These are phyloP conservation scores for Wickerhamiella alocasiicola DNA, from an alignment of 805 yeast genomes.

Conservation along the genomic window DNA sequence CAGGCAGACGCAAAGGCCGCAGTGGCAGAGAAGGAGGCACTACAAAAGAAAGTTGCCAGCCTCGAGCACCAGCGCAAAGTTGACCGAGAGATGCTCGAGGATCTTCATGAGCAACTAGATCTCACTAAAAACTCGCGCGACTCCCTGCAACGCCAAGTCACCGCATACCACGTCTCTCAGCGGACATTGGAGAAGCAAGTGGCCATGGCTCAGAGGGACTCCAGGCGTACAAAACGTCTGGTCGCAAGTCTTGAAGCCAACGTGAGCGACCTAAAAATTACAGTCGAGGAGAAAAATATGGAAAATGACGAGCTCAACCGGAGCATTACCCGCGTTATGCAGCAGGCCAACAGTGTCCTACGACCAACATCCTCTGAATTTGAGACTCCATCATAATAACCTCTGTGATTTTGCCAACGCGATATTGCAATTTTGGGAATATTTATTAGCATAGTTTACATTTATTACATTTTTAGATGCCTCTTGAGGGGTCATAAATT, in stretches of 20 bases:
- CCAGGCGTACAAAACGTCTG: constrained; percentile 18
- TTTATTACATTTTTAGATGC: too few relatives aligned
- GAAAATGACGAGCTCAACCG: constrained; percentile 27
- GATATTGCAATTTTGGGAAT: too few relatives aligned
- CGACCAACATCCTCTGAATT: constrained; percentile 2
- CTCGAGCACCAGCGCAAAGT: constrained; percentile 11
- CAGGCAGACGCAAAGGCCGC: constrained; percentile 12
- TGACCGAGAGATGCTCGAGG: constrained; percentile 12
- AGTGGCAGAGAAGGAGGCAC: constrained; percentile 12
- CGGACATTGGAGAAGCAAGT: constrained; percentile 21
- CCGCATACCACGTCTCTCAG: constrained; percentile 22
- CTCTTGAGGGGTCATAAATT: too few relatives aligned
- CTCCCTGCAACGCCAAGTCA: constrained; percentile 24
- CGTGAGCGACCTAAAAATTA: constrained; percentile 26
- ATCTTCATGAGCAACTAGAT: constrained; percentile 19
- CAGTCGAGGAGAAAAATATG: constrained; percentile 27
- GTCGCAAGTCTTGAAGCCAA: constrained; percentile 21
- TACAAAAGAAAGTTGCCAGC: constrained; percentile 4
- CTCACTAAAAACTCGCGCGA: constrained; percentile 19
- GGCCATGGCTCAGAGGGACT: constrained; percentile 18
- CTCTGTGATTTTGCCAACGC: too few relatives aligned
- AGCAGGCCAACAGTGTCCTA: constrained; percentile 12
- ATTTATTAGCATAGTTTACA: too few relatives aligned
- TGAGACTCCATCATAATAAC: too few relatives aligned
- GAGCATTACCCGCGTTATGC: constrained; percentile 17